Base-by-base conservation (phyloP, 495 filamentous ascomycete species). In the Aspergillus funiculosus region DNA sequence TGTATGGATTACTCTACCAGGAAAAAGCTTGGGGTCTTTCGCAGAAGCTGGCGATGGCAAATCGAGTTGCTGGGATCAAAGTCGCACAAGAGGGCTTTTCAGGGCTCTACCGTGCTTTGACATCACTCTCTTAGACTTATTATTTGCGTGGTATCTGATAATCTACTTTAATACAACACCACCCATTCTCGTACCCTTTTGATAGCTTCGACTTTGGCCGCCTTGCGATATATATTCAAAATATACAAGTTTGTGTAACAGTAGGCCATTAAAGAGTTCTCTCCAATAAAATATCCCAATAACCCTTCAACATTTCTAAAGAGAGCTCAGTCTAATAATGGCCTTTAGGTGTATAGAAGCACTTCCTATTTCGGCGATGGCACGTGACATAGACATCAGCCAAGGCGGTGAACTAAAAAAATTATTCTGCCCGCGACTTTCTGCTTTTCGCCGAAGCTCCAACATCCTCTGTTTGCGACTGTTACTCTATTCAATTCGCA, bases 21-120 rank as follows among this genome's bases (percentile, higher is more conserved):
- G 47, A 51, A 18, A 52, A 70, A 15, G 68, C 73, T 49, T 82
- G 78, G 80, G 57, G 66, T 51, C 54, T 70, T 14, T 50, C 62
- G 38, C 60, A 60, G 39, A 81, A 71, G 61, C 65, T 87, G 37
- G 49, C 44, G 11, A 84, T 86, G 62, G 82, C 81, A 30, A 84
- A 80, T 48, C 72, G 73, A 20, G 58, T 88, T 59, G 82, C 83
- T 36, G 83, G 81, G 31, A 68, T 68, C 48, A 88, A 87, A 61
- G 79, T 86, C 36, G 66, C 70, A 24, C 75, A 74, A 52, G 81
- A 86, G 37, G 83, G 83, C 5, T 85, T 86, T 59, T 58, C 63
- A 22, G 71, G 71, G n/a, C 65, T 85, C 35, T 67, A 64, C 19
- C 51, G 46, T 4, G 60, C 53, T n/a, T 44, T 69, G 11, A 22